Base-by-base conservation (phyloP, 2,329 filamentous ascomycete genomes). In the Dendrostoma leiphaemia region DNA sequence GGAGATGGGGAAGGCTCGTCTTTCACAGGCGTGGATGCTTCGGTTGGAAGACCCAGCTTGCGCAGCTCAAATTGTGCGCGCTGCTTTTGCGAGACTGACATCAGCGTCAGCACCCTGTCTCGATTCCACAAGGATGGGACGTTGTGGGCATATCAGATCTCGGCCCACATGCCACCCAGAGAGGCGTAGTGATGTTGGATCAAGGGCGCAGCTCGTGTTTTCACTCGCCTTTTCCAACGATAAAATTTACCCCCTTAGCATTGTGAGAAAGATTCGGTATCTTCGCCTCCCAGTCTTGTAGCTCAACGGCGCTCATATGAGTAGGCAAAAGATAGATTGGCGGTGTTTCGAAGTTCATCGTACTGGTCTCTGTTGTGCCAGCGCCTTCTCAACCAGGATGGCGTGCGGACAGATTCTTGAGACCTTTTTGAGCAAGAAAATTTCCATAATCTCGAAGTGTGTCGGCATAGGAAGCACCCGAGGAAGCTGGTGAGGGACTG, bases 21-120 rank as follows among this genome's bases (percentile, higher is more conserved):
- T 31, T 34, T 32, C 15, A 44, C 34, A 19, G 32, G 53, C 7
- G 64, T 54, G 3, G 75, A 61, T 54, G 84, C 82, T 51, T 82
- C 75, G 0, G 84, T 84, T 37, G 71, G 67, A 2, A 96, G 62
- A 13, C 84, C 85, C 43, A 83, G 79, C 6, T 82, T 79, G 50
- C 90, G 80, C 57, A 97, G 74, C 70, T 97, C 93, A 62, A 95
- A 85, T 44, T 82, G 77, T 1, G 90, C 90, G 17, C 93, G 81
- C 62, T 84, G 80, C 60, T 82, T 85, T 52, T 83, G 86, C 1
- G 78, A 77, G 31, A 96, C 56, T 58, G 15, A 3, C 23, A n/a
- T 17, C 17, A 32, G 24, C 7, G 35, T 41, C 26, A 51, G 48
- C 19, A 28, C n/a, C 5, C 12, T 41, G 38, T 15, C 21, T 9